Evolutionary conservation across 2,329 filamentous ascomycete species (phyloP), one percentile per base, ranked within the genome.

Genomic region (Tetracladium maxilliforme): DNA sequence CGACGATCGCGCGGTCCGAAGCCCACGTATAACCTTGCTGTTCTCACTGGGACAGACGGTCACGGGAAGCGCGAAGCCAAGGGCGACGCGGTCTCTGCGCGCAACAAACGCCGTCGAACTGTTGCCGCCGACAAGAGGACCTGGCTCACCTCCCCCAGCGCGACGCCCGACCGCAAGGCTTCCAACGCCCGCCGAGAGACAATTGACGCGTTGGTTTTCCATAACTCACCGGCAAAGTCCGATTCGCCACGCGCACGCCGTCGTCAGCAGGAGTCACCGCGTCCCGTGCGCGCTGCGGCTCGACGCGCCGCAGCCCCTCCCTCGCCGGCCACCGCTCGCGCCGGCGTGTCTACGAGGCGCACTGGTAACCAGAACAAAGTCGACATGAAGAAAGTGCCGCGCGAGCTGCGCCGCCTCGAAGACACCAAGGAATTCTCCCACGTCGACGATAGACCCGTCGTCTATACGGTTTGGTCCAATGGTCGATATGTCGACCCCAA

Each of bases 11-110:
- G 66, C 33, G 40, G 51, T n/a, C 61, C 58, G 26, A 53, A 69
- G 11, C 61, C 66, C 9, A 64, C 72, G 10, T 82, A 82, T 51
- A 82, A 82, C 38, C 51, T 77, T 10, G 58, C 68, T 34, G 61
- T 66, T 37, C 55, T 78, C 25, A 63, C 60, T 30, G 71, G 72
- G 35, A 77, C 68, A 23, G 60, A 63, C 15, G 57, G 63, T 21
- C 70, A 76, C 35, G 70, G n/a, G n/a, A n/a, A n/a, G n/a, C n/a
- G n/a, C n/a, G n/a, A n/a, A n/a, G n/a, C n/a, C n/a, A n/a, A n/a
- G n/a, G n/a, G n/a, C n/a, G n/a, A n/a, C n/a, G n/a, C n/a, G n/a
- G n/a, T n/a, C n/a, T n/a, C n/a, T n/a, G n/a, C n/a, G n/a, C n/a
- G n/a, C n/a, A n/a, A n/a, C n/a, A n/a, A n/a, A n/a, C n/a, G n/a